Percentiles rank a stretch among this genome's conserved stretches.
Conservation (phyloP, 352 stramenopile genomes). For the Globisporangium lucens region DNA sequence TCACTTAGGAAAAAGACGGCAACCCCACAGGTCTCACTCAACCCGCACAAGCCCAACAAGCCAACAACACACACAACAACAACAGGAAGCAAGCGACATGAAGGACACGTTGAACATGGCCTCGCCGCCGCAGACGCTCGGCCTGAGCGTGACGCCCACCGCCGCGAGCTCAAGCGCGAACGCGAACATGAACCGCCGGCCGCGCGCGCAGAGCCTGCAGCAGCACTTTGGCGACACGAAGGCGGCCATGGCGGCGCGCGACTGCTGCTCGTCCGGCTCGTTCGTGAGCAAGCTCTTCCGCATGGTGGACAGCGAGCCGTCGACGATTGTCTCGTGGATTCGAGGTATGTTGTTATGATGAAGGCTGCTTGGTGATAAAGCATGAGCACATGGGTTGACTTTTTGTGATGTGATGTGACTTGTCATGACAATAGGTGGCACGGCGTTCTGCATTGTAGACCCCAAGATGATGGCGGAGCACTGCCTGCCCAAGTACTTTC, state of each 20-base stretch:
- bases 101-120: slow-evolving; percentile 20
- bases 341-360: slow-evolving; percentile 26
- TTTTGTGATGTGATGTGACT: slow-evolving; percentile 5
- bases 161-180: neutral
- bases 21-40: slow-evolving; percentile 11
- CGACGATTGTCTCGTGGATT: slow-evolving; percentile 82
- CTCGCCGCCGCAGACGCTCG: neutral
- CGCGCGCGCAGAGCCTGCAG: slow-evolving; percentile 53
- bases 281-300: slow-evolving; percentile 86
- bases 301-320: slow-evolving; percentile 82
- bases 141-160: slow-evolving; percentile 14
- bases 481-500: slow-evolving; percentile 90
- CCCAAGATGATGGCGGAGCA: slow-evolving; percentile 86
- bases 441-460: slow-evolving; percentile 91
- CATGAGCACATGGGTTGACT: slow-evolving; percentile 7
- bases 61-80: slow-evolving; percentile 6
- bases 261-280: slow-evolving; percentile 65
- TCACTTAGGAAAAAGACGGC: slow-evolving; percentile 72
- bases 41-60: neutral
- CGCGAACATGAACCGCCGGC: slow-evolving; percentile 27
- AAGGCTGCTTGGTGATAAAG: neutral
- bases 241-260: slow-evolving; percentile 19
- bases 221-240: slow-evolving; percentile 27
- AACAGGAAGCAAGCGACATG: slow-evolving; percentile 23
- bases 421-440: slow-evolving; percentile 43